Base-by-base conservation (phyloP, 305 asterid genomes). In the Solanum hybrid region DNA sequence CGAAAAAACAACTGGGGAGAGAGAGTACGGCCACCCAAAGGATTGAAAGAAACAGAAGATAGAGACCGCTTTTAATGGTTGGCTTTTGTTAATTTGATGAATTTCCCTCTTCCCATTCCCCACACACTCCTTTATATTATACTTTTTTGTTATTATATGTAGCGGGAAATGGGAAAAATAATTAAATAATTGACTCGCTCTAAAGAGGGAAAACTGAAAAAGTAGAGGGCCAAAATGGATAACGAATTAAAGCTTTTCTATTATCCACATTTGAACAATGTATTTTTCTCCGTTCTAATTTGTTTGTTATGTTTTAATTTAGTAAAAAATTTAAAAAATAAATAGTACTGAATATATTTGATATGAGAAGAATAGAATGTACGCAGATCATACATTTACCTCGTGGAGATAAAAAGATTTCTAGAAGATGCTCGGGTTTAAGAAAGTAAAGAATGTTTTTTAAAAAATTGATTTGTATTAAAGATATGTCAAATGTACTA, bases 61-160 rank as follows among this genome's bases (percentile, higher is more conserved):
- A 84, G 76, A 17, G 76, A 84, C 88, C 88, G 76, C 88, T 84
- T 51, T 84, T 51, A 51, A 51, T 84, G 88, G 88, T 51, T 84
- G 88, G 88, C 29, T 84, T 84, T 51, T 84, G 88, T 84, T 45
- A 45, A 27, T 51, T 84, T 84, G 41, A 84, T 84, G 20, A 51
- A 51, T 80, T 80, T 36, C 86, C 61, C 61, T n/a, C 31, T 34
- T 68, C 29, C 7, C 80, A 27, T 4, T 79, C 51, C n/a, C 29
- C 27, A 24, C 78, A 73, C 79, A 3, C 37, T 32, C 10, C n/a
- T 80, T n/a, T 80, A 36, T 38, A 41, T 1, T 80, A n/a, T 38
- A 13, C 1, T 36, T 36, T 79, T 24, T 38, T 29, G 17, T 38
- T 37, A n/a, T 81, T 79, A 15, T 76, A 32, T 76, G 33, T n/a